Evolutionary conservation across 352 stramenopile species (phyloP), one percentile per base, ranked within the genome.

Genomic region (Pythium inflatum): DNA sequence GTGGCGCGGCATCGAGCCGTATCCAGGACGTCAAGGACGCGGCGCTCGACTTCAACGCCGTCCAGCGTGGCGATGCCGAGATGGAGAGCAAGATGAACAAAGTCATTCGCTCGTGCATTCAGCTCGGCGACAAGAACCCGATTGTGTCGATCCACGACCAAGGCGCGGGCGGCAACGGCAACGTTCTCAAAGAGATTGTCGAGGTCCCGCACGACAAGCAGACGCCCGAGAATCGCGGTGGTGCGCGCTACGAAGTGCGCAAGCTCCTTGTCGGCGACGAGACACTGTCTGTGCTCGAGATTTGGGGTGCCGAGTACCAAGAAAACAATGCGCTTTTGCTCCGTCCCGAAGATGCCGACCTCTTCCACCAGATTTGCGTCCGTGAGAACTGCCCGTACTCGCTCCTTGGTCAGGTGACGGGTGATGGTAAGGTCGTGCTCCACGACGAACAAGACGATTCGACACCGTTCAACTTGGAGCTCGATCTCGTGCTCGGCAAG

Each of bases 41-140:
- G 3, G 92, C 94, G 36, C 79, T 99, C 13, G 98, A 99, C 82
- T 99, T 99, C 73, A 98, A 99, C 80, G 98, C 98, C 28, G 98
- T 99, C 7, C 98, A 99, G 81, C 92, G 98, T 63, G 98, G 98
- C 24, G 98, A 99, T 78, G 98, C 98, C 48, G 97, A 99, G 85
- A 99, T 99, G 98, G 97, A 98, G 76, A 99, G 99, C 85, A 98
- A 98, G 63, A 93, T 99, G 88, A 99, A 99, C 87, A 95, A 98
- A 75, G 88, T 99, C 14, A 99, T 99, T 76, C 91, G 97, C 67
- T 96, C 97, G 6, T 99, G 98, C 73, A 97, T 98, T 53, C 96
- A 99, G 78, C 78, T 99, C 9, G 97, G 97, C 12, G 93, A 98
- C 25, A 82, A 89, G 54, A 99, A 99, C 83, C 98, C 98, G 12